Percentiles rank a stretch among this genome's conserved stretches.
Evolutionary conservation across 257 asterid genomes (phyloP).

Genomic region (Solanum chaucha): DNA sequence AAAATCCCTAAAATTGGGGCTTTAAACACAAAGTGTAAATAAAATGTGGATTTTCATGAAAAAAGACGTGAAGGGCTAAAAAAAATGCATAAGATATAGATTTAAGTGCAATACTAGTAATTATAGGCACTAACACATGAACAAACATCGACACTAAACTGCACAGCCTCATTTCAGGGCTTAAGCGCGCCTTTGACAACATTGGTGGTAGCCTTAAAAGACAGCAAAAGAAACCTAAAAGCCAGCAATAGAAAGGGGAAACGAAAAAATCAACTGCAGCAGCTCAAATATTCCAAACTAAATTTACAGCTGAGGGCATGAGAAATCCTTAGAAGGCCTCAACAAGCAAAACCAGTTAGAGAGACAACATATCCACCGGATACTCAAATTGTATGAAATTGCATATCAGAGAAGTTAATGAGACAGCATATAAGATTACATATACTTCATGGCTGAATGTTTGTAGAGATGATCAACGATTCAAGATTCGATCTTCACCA

Average conservation of each 20-base stretch:
- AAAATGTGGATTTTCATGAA: neutral
- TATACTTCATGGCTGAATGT: neutral
- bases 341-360: neutral
- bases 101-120: neutral
- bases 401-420: neutral
- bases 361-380: neutral
- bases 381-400: neutral
- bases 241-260: neutral
- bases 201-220: neutral
- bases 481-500: neutral
- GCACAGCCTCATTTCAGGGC: neutral
- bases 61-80: neutral
- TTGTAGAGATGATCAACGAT: neutral
- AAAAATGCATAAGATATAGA: neutral
- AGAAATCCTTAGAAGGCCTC: neutral
- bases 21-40: neutral
- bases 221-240: neutral
- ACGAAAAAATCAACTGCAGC: neutral
- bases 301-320: neutral
- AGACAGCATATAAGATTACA: neutral
- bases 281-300: neutral
- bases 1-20: neutral
- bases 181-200: neutral
- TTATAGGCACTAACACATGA: neutral
- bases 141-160: neutral